Evolutionary conservation across 352 stramenopile species (phyloP), one percentile per base, ranked within the genome.

Genomic region (Phytophthora lateralis): DNA sequence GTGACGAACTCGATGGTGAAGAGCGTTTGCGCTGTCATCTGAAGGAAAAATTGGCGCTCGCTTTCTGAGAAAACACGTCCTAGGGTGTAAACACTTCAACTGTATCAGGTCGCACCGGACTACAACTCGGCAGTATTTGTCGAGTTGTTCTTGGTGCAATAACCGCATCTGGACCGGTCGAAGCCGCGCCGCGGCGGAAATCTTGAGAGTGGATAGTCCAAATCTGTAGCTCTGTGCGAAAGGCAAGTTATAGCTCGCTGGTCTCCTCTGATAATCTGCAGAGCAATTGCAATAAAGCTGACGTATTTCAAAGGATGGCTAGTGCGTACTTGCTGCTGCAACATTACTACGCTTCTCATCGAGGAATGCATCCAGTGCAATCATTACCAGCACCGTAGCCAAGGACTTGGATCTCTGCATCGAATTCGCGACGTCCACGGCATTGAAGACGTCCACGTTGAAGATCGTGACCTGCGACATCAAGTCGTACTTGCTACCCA

Each of bases 401-500:
- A 60, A 51, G 0, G 61, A 75, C 32, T 69, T 66, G 14, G 70
- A 59, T 18, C n/a, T n/a, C n/a, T n/a, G n/a, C n/a, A n/a, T n/a
- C n/a, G n/a, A 78, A 14, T 60, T 65, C 0, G 76, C 53, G 12
- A 81, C 54, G 11, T 66, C 82, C 0, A 85, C 34, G 30, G 67
- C 37, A 29, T 81, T 72, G 60, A 81, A 82, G 12, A 82, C 48
- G 21, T 82, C 71, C 32, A 76, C 66, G 20, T 85, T 78, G 55
- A 85, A 77, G 6, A 78, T 69, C 17, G 81, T 65, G 0, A 76
- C 62, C 50, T 85, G 55, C 0, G 70, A 61, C 42, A 73, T 75
- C 17, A 63, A 39, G 41, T 78, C 64, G 17, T 66, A 50, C 9
- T 66, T 70, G 6, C 32, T 48, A 9, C 27, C 48, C 2, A 65